Evolutionary conservation across 176 grass and related monocot species (phyloP).

Genomic region (Eremochloa ophiuroides): DNA sequence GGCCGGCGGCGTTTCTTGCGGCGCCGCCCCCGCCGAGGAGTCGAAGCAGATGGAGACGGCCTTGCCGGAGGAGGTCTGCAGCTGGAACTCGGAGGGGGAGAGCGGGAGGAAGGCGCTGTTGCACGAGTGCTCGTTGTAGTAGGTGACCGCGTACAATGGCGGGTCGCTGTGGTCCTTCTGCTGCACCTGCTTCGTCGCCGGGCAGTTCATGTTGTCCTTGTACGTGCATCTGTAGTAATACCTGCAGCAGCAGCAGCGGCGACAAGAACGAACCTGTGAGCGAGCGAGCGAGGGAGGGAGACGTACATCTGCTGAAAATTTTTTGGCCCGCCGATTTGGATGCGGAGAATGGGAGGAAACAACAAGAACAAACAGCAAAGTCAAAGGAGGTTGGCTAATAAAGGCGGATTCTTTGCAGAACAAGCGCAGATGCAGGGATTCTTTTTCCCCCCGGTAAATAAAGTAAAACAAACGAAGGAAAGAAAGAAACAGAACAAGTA

Average conservation of each 20-base stretch:
- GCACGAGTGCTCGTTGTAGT: slow-evolving; percentile 62
- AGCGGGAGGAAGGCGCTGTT: slow-evolving; percentile 54
- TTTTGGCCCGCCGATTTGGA: background rate
- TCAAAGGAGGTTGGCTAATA: background rate
- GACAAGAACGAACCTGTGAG: background rate
- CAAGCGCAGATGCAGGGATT: background rate
- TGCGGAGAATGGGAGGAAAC: background rate
- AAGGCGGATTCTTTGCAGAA: background rate
- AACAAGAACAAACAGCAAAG: background rate
- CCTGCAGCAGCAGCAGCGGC: slow-evolving; percentile 31
- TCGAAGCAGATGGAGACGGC: slow-evolving; percentile 66
- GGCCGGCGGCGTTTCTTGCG: slow-evolving; percentile 21
- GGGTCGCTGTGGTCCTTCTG: slow-evolving; percentile 61
- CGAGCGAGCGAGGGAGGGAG: background rate
- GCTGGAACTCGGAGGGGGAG: slow-evolving; percentile 45
- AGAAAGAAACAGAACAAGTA: background rate
- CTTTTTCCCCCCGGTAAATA: background rate
- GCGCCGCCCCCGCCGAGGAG: slow-evolving; percentile 1
- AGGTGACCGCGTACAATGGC: slow-evolving; percentile 62
- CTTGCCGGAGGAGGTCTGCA: slow-evolving; percentile 46
- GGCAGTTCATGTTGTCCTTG: slow-evolving; percentile 60
- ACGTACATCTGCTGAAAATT: background rate
- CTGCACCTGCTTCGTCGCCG: slow-evolving; percentile 62
- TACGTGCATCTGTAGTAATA: slow-evolving; percentile 73
- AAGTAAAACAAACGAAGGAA: background rate